Percentiles rank a stretch among this genome's conserved stretches.
Conservation (phyloP, 1,284 basidiomycete genomes). For the Fomitopsis betulina region DNA sequence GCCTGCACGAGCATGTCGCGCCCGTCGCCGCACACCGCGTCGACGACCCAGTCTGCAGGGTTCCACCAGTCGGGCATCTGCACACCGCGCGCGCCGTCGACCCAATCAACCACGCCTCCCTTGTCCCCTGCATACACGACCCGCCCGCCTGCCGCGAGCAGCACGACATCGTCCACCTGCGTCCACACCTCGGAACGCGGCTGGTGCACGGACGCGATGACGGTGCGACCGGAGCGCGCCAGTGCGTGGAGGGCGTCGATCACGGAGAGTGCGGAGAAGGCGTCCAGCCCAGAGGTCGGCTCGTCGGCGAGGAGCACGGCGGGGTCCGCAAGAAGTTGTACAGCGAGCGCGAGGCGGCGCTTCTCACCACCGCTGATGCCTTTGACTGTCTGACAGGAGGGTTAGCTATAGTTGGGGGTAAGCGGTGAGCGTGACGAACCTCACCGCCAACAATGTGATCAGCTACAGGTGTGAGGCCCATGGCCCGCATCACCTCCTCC, state of each 20-base stretch:
- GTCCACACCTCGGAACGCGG: background rate
- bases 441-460: background rate
- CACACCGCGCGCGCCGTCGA: background rate
- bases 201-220: background rate
- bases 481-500: background rate
- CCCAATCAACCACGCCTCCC: background rate
- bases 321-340: background rate
- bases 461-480: background rate
- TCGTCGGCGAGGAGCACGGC: background rate
- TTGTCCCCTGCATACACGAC: background rate
- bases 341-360: background rate
- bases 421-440: background rate
- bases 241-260: background rate
- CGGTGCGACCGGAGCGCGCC: background rate
- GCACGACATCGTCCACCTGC: background rate
- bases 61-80: slow-evolving; percentile 1
- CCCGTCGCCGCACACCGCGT: background rate
- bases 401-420: background rate
- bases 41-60: background rate
- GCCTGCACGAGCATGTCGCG: background rate
- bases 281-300: background rate
- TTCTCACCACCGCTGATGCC: slow-evolving; percentile 1
- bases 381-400: background rate
- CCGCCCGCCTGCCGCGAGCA: background rate
- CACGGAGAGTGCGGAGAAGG: background rate